phyloP scores from a whole-genome alignment of 2,329 filamentous ascomycete species.

The Botrytis fragariae region DNA sequence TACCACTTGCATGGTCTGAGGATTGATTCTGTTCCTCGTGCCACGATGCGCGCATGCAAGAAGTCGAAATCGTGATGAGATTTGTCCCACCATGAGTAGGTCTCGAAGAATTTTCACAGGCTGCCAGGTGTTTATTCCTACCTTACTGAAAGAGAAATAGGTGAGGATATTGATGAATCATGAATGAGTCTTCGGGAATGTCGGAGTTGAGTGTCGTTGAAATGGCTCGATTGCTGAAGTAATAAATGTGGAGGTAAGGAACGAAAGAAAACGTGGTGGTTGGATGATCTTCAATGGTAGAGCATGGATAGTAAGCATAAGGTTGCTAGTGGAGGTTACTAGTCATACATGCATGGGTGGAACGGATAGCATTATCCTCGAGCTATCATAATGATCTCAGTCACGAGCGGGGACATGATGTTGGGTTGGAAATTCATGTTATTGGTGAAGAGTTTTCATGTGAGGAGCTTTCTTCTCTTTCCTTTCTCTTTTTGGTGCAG shows the following conservation, averaged over 20 bases:
- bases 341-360: neutral
- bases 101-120: neutral
- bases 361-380: neutral
- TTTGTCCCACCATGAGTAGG: neutral
- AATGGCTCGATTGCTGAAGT: slow-evolving; percentile 1
- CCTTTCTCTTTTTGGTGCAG: slow-evolving; percentile 4
- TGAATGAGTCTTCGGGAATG: slow-evolving; percentile 1
- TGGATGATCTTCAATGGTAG: slow-evolving; percentile 12
- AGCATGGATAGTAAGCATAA: neutral
- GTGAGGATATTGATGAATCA: slow-evolving; percentile 13
- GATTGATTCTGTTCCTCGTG: neutral
- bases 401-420: neutral
- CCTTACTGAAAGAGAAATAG: neutral
- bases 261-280: slow-evolving; percentile 8
- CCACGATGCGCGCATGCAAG: neutral
- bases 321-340: neutral
- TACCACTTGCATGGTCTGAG: neutral
- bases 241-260: neutral
- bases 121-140: neutral
- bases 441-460: slow-evolving; percentile 2
- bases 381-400: neutral
- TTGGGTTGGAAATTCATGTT: neutral
- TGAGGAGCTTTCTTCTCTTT: neutral
- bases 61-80: slow-evolving; percentile 1
- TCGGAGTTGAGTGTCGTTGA: slow-evolving; percentile 14